Evolutionary conservation across 768 basidiomycete species (phyloP).

Genomic region (Hortiboletus campestris): DNA sequence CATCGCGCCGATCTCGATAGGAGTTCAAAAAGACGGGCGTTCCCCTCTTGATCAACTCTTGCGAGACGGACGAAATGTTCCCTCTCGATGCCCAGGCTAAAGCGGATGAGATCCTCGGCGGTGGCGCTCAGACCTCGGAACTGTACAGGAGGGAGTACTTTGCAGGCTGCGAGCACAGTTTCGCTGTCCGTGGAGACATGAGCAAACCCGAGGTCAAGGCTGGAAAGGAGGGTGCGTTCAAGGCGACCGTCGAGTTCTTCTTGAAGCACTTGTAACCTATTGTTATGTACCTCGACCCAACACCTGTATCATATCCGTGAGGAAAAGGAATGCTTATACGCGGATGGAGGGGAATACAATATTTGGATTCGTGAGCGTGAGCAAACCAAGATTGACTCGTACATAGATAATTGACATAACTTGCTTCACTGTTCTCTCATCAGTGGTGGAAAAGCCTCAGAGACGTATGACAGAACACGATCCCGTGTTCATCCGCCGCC

Average conservation of each 20-base stretch:
- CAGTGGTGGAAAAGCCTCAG: slow-evolving; percentile 90
- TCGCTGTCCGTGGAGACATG: slow-evolving; percentile 51
- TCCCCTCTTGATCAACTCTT: slow-evolving; percentile 69
- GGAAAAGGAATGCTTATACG: neutral
- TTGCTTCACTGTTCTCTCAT: slow-evolving; percentile 7
- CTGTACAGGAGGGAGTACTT: slow-evolving; percentile 33
- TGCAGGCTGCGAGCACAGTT: slow-evolving; percentile 51
- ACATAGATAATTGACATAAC: slow-evolving; percentile 1
- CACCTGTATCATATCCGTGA: neutral
- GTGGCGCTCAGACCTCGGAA: slow-evolving; percentile 41
- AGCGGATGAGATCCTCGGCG: slow-evolving; percentile 52
- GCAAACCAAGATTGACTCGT: neutral
- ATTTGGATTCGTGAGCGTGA: neutral
- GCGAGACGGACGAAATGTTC: slow-evolving; percentile 52
- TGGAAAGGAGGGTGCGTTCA: slow-evolving; percentile 56
- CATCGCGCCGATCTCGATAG: slow-evolving; percentile 29
- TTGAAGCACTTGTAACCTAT: slow-evolving; percentile 28
- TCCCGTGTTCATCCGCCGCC: slow-evolving; percentile 89
- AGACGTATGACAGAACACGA: slow-evolving; percentile 89
- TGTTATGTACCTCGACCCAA: neutral
- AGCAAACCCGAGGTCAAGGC: slow-evolving; percentile 52
- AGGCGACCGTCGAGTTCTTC: slow-evolving; percentile 55
- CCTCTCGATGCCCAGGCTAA: slow-evolving; percentile 41
- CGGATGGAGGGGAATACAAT: neutral
- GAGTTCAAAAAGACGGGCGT: slow-evolving; percentile 47